These are phyloP conservation scores for Ceratobasidium sp. DNA, from an alignment of 1,284 basidiomycete species.

Conservation along the genomic window DNA sequence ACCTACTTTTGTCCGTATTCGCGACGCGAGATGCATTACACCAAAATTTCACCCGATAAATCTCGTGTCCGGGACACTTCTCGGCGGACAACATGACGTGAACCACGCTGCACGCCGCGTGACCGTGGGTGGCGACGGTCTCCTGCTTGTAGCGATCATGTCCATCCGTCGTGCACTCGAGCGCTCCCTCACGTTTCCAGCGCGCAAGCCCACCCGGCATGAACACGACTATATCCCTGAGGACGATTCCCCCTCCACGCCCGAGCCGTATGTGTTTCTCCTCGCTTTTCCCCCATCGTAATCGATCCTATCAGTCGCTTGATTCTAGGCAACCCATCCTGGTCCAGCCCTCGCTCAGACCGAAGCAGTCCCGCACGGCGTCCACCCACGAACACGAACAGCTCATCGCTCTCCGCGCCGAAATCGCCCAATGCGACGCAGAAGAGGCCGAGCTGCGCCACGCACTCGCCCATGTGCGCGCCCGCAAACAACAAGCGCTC, in stretches of 20 bases:
- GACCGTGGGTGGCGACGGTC: background rate
- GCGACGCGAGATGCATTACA: background rate
- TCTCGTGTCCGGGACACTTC: background rate
- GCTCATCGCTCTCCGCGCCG: slow-evolving; percentile 6
- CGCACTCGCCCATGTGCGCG: slow-evolving; percentile 9
- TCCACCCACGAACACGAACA: slow-evolving; percentile 7
- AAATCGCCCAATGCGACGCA: slow-evolving; percentile 21
- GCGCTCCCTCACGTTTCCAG: slow-evolving; percentile 27
- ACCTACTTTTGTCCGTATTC: background rate
- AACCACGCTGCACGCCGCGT: background rate
- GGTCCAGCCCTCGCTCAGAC: slow-evolving; percentile 14
- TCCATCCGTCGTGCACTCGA: slow-evolving; percentile 21
- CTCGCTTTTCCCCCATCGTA: background rate
- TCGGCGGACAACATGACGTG: background rate
- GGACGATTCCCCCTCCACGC: background rate
- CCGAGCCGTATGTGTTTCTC: background rate
- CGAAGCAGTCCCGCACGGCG: slow-evolving; percentile 9
- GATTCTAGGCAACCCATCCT: background rate
- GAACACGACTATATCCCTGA: background rate
- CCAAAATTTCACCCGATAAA: background rate
- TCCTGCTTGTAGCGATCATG: background rate
- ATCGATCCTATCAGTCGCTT: background rate
- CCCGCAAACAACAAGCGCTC: slow-evolving; percentile 10
- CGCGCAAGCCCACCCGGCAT: background rate
- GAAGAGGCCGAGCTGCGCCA: slow-evolving; percentile 9